Percentiles rank a stretch among this genome's conserved stretches.
Evolutionary conservation across 192 early-diverging fungal genomes (phyloP).

Genomic region (Backusella mclennaniae): DNA sequence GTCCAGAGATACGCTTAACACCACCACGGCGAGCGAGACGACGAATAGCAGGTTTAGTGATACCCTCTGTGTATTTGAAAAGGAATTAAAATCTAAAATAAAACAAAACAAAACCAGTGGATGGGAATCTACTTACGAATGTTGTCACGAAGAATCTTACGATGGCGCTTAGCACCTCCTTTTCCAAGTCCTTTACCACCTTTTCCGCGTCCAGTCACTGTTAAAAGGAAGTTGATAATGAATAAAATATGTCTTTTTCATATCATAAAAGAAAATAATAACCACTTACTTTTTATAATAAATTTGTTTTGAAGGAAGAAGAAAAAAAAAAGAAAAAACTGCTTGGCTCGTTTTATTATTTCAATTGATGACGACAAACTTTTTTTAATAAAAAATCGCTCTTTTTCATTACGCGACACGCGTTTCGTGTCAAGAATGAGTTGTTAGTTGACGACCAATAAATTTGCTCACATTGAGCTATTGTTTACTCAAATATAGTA

Average conservation of each 20-base stretch:
- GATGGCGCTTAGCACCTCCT: slow-evolving; percentile 98
- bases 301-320: neutral
- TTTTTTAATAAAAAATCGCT: neutral
- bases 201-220: slow-evolving; percentile 96
- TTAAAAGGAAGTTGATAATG: slow-evolving; percentile 9
- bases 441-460: neutral
- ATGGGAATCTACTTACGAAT: slow-evolving; percentile 45
- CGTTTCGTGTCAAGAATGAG: neutral
- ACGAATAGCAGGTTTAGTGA: slow-evolving; percentile 67
- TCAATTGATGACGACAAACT: slow-evolving; percentile 1
- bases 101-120: neutral
- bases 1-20: slow-evolving; percentile 99
- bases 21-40: slow-evolving; percentile 99
- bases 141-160: slow-evolving; percentile 99
- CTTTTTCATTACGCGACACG: slow-evolving; percentile 3
- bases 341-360: neutral
- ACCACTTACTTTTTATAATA: neutral
- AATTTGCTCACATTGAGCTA: neutral
- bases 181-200: slow-evolving; percentile 98
- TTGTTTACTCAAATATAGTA: neutral
- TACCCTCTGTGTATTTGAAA: slow-evolving; percentile 8
- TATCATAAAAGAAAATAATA: neutral
- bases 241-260: neutral
- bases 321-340: neutral
- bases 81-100: neutral